Conservation (phyloP, 140 eudicot species). For the Cichorium intybus region DNA sequence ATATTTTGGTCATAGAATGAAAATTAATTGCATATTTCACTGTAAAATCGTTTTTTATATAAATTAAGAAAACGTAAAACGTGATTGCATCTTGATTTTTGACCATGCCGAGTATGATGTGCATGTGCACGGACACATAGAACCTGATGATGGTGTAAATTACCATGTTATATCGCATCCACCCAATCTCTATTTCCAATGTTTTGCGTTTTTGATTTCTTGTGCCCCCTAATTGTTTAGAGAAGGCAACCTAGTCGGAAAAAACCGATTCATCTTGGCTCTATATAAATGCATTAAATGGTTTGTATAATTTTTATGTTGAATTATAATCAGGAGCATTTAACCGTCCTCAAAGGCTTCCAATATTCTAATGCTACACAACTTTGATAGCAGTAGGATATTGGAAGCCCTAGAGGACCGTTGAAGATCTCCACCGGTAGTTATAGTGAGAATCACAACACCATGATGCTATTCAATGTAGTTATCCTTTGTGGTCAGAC, state of each 20-base stretch:
- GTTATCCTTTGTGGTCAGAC: too few relatives aligned
- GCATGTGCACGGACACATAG: constrained; percentile 21
- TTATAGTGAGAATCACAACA: neutral
- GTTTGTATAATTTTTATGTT: neutral
- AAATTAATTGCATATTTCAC: neutral
- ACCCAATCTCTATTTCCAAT: constrained; percentile 27
- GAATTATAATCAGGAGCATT: constrained; percentile 4
- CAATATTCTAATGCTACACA: constrained; percentile 15
- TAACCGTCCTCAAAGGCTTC: constrained; percentile 34
- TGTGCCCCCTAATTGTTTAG: constrained; percentile 25
- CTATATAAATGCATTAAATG: constrained; percentile 14
- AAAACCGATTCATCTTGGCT: neutral
- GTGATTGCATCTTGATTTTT: neutral
- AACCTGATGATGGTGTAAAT: constrained; percentile 27
- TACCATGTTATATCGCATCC: constrained; percentile 21
- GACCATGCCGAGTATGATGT: neutral
- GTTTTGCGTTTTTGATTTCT: constrained; percentile 21
- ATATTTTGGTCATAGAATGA: neutral
- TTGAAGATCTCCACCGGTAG: neutral
- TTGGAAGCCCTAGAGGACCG: constrained; percentile 23
- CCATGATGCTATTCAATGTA: neutral
- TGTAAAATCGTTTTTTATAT: neutral
- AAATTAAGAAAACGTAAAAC: neutral
- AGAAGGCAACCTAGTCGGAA: constrained; percentile 30
- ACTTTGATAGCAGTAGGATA: neutral